A percentile compares a stretch with the other conserved stretches of the same genome.
These are phyloP conservation scores for Geotrichum candidum DNA, from an alignment of 1,139 yeast genomes.

Conservation along the genomic window DNA sequence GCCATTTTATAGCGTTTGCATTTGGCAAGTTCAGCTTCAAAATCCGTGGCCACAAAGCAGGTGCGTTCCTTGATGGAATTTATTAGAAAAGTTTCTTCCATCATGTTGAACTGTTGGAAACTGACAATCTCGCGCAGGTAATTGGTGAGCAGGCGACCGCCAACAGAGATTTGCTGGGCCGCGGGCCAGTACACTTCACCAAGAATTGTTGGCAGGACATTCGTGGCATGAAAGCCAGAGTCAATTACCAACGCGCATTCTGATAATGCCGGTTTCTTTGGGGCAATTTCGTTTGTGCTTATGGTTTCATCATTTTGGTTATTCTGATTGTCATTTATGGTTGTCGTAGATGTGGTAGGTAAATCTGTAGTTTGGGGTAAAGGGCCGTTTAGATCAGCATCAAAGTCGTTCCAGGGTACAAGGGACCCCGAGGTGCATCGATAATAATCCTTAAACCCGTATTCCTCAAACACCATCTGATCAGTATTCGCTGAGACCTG, in stretches of 20 bases:
- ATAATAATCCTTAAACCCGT: constrained; percentile 64
- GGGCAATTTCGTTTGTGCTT: neutral
- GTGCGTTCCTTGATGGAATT: constrained; percentile 81
- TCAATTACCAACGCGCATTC: constrained; percentile 81
- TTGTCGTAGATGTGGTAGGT: neutral
- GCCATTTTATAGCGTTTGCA: constrained; percentile 24
- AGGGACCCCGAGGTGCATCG: constrained; percentile 61
- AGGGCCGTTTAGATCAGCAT: constrained; percentile 4
- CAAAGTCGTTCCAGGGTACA: constrained; percentile 55
- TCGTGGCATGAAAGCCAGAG: constrained; percentile 81
- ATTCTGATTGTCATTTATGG: neutral
- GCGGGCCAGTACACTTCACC: constrained; percentile 78
- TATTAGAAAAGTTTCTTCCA: constrained; percentile 81
- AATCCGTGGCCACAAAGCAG: constrained; percentile 67
- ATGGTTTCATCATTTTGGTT: neutral
- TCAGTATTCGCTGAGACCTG: constrained; percentile 80
- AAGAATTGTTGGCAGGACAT: constrained; percentile 77
- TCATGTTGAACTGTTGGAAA: constrained; percentile 86
- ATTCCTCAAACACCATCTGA: constrained; percentile 91
- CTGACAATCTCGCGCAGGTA: constrained; percentile 77
- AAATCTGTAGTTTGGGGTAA: neutral
- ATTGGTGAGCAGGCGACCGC: constrained; percentile 81
- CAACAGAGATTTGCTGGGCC: constrained; percentile 67
- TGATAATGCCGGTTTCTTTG: constrained; percentile 29
- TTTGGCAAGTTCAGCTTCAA: constrained; percentile 46